Base-by-base conservation (phyloP, 2,329 filamentous ascomycete species). In the Colletotrichum sp. region DNA sequence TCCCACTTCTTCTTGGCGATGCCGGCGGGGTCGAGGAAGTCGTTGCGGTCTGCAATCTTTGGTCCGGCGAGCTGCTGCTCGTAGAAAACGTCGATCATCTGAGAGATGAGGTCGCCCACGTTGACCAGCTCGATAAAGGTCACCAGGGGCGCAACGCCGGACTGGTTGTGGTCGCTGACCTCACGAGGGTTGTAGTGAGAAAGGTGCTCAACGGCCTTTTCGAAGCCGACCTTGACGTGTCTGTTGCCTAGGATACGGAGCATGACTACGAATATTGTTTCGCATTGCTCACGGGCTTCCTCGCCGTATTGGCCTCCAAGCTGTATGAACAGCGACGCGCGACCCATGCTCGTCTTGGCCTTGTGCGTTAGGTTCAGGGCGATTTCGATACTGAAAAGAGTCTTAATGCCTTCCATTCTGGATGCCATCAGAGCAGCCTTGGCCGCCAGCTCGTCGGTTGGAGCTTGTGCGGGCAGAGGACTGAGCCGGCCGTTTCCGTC, bases 81-180 rank as follows among this genome's bases (percentile, higher is more conserved):
- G 85, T 98, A 99, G 83, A 99, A 99, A 39, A 99, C 96, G 83
- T 99, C 97, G 75, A 99, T 92, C 97, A 99, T 99, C 84, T 99
- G 97, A 76, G 98, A 95, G 80, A 99, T 99, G 74, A 99, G 89
- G 83, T 99, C 97, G 75, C 97, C 97, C 1, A 99, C 96, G 82
- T 99, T 99, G 83, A 99, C 97, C 32, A 99, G 91, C 86, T 99
- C 97, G 77, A 99, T 92, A 81, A 99, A 99, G 1, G 95, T 98
- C 62, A 98, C 96, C 6, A 99, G 90, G 3, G 97, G 97, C 71
- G 96, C 95, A 9, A 98, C 96, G 1, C 95, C 95, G 39, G 91
- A 88, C 78, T 93, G 89, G 80, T 91, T 91, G 78, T 94, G 92
- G 78, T 94, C 92, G 81, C 88, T 94, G 36, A 95, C 93, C 79